These are phyloP conservation scores for Tremella fuciformis DNA, from an alignment of 768 basidiomycete species.

Conservation along the genomic window DNA sequence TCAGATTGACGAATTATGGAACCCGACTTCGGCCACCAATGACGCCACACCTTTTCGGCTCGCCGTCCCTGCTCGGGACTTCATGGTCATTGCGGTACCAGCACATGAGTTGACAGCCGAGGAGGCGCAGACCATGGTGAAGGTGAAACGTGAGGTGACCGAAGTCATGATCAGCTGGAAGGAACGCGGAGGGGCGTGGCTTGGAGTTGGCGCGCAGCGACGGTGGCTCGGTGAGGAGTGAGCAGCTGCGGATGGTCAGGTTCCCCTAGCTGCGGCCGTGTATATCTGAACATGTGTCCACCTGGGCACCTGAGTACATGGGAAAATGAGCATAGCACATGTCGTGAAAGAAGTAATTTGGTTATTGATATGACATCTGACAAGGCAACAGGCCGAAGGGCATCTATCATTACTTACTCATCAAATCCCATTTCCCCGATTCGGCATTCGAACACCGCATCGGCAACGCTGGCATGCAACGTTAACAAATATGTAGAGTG, in stretches of 20 bases:
- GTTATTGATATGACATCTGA: too few relatives aligned
- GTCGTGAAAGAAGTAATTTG: too few relatives aligned
- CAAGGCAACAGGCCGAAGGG: too few relatives aligned
- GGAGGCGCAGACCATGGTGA: conserved; percentile 25
- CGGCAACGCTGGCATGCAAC: too few relatives aligned
- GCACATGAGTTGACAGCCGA: conserved; percentile 38
- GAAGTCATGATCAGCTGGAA: conserved; percentile 26
- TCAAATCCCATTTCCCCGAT: too few relatives aligned
- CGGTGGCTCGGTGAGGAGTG: conserved; percentile 21
- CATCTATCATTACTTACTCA: too few relatives aligned
- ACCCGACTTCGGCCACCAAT: neutral
- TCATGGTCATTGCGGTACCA: conserved; percentile 42
- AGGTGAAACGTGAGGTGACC: conserved; percentile 12
- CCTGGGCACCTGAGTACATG: too few relatives aligned
- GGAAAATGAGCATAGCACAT: too few relatives aligned
- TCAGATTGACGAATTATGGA: conserved; percentile 44
- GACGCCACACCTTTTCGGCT: conserved; percentile 7
- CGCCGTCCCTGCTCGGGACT: conserved; percentile 42
- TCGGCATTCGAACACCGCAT: too few relatives aligned
- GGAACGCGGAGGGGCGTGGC: conserved; percentile 29
- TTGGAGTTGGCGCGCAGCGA: conserved; percentile 5
- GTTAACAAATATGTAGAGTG: too few relatives aligned
- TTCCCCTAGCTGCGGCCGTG: too few relatives aligned
- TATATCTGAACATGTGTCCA: too few relatives aligned
- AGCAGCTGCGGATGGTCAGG: neutral